Conservation (phyloP, 192 early-diverging fungal species). For the Backusella liffmaniae region DNA sequence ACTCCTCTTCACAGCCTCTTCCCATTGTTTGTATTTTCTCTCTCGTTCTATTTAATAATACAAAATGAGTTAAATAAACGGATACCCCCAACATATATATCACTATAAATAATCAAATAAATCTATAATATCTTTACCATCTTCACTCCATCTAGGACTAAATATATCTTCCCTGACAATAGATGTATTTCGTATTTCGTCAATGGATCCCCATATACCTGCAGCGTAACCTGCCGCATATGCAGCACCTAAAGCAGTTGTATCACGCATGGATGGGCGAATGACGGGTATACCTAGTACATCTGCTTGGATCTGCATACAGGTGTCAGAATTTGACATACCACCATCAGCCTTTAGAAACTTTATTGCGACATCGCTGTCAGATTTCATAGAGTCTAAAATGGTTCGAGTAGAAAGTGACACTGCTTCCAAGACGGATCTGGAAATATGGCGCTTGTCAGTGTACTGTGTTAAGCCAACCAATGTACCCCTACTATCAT, state of each 20-base stretch:
- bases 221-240: slow-evolving; percentile 46
- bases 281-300: slow-evolving; percentile 77
- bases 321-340: slow-evolving; percentile 83
- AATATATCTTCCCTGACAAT: slow-evolving; percentile 21
- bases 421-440: slow-evolving; percentile 87
- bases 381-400: slow-evolving; percentile 87
- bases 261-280: slow-evolving; percentile 89
- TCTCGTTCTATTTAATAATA: slow-evolving; percentile 13
- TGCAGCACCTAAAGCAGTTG: slow-evolving; percentile 93
- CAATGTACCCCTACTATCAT: slow-evolving; percentile 86
- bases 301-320: slow-evolving; percentile 95
- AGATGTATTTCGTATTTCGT: slow-evolving; percentile 17
- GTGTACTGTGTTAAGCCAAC: slow-evolving; percentile 90
- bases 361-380: slow-evolving; percentile 65
- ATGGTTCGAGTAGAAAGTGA: slow-evolving; percentile 90
- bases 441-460: slow-evolving; percentile 80
- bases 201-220: slow-evolving; percentile 25
- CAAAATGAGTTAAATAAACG: background rate
- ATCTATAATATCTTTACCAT: slow-evolving; percentile 9
- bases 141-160: slow-evolving; percentile 14
- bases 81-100: too few relatives aligned
- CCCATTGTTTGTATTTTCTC: slow-evolving; percentile 25
- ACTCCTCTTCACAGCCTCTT: slow-evolving; percentile 29
- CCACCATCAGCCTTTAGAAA: slow-evolving; percentile 88
- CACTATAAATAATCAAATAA: background rate